These are phyloP conservation scores for Lipomyces spencermartinsiae DNA, from an alignment of 805 yeast species.

Conservation along the genomic window DNA sequence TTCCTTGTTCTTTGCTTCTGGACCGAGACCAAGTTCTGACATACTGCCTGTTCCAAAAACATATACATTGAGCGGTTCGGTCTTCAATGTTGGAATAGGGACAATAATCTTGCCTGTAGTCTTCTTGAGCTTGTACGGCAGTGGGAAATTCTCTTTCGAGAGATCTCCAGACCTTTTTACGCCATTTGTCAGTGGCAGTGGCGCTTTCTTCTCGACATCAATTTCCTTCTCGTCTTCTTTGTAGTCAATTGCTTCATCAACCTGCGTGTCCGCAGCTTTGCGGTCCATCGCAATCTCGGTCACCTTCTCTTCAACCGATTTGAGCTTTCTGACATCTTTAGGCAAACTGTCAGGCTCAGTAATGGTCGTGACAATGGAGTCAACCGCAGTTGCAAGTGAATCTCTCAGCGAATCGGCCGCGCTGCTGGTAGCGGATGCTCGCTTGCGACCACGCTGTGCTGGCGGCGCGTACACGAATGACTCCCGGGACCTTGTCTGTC, in stretches of 20 bases:
- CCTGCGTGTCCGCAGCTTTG: constrained; percentile 18
- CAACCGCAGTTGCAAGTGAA: neutral
- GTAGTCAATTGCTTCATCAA: neutral
- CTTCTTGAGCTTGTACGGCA: constrained; percentile 29
- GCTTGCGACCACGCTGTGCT: constrained; percentile 1
- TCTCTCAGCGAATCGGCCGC: constrained; percentile 8
- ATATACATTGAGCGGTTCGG: constrained; percentile 71
- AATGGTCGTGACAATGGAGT: constrained; percentile 16
- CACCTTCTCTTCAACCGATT: constrained; percentile 2
- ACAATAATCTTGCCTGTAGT: constrained; percentile 31
- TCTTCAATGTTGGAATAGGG: constrained; percentile 45
- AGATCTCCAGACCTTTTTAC: neutral
- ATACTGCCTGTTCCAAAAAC: constrained; percentile 97
- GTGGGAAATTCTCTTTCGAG: neutral
- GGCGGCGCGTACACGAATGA: neutral
- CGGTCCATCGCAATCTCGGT: neutral
- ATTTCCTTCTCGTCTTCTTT: constrained; percentile 2
- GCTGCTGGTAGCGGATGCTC: constrained; percentile 9
- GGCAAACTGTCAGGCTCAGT: constrained; percentile 29
- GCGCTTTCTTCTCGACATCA: neutral
- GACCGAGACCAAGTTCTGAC: constrained; percentile 98
- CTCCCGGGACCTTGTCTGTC: constrained; percentile 8
- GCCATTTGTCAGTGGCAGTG: constrained; percentile 1
- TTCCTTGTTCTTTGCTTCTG: constrained; percentile 86
- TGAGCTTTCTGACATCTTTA: neutral